Conservation (phyloP, 208 protist species). For the Wallacemonas collosoma region DNA sequence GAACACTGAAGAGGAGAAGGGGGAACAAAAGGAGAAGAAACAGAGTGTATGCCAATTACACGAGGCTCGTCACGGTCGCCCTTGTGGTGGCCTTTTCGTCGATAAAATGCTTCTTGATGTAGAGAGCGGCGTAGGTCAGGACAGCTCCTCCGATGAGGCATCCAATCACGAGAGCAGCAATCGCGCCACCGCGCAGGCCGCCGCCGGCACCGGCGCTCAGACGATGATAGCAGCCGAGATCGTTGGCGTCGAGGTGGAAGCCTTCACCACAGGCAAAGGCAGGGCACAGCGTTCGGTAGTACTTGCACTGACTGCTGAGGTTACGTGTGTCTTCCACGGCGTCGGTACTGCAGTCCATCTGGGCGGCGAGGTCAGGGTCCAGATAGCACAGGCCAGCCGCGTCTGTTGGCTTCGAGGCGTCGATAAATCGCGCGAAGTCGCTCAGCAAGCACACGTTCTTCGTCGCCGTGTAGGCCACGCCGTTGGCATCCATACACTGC, state of each 20-base stretch:
- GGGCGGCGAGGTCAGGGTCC: conserved; percentile 31
- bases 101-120: conserved; percentile 10
- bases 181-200: background rate
- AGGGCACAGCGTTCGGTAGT: conserved; percentile 48
- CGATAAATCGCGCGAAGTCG: conserved; percentile 59
- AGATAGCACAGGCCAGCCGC: conserved; percentile 63
- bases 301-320: conserved; percentile 33
- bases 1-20: background rate
- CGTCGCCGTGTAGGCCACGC: conserved; percentile 25
- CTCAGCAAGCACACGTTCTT: conserved; percentile 38
- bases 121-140: conserved; percentile 1
- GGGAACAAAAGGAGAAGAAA: background rate
- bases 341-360: conserved; percentile 42
- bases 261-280: conserved; percentile 41
- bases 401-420: conserved; percentile 45
- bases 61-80: background rate
- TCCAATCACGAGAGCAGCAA: conserved; percentile 5
- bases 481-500: conserved; percentile 33
- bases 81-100: background rate
- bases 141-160: conserved; percentile 1
- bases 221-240: conserved; percentile 31
- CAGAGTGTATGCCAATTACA: conserved; percentile 23
- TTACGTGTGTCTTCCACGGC: conserved; percentile 4
- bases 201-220: background rate
- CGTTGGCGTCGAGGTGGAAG: conserved; percentile 33